Base-by-base conservation (phyloP, 768 basidiomycete genomes). In the Amanita polypyramis region DNA sequence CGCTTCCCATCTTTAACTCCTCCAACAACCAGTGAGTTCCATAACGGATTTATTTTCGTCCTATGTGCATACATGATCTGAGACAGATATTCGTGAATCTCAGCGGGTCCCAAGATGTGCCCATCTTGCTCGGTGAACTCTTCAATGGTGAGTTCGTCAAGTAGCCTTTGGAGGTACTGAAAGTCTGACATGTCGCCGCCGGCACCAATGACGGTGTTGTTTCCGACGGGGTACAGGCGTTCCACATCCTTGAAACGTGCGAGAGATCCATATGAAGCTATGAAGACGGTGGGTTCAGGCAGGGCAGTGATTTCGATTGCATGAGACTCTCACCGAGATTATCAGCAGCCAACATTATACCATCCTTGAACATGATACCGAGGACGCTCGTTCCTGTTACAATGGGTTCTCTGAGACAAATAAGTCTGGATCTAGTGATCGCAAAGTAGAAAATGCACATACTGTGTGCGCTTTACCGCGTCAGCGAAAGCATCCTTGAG, bases 141-240 rank as follows among this genome's bases (percentile, higher is more conserved):
- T 30, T 85, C 79, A 53, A 81, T 71, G 36, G 84, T 75, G 39
- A 94, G 70, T 19, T 80, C 75, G 52, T 96, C 86, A 40, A 99
- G 78, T 39, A 83, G 58, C 41, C 69, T 72, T 60, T 96, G 88
- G 55, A 98, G 74, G 65, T 88, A 83, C 64, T 99, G 96, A 67
- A 92, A 98, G 69, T 99, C 96, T 57, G 86, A 86, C 83, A 99
- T 89, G 70, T 99, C 96, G 21, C 96, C 96, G 12, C 90, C 81
- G 2, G 88, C 95, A 17, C 90, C 96, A 56, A 99, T 72, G 51
- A 94, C 74, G 37, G 93, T 95, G 66, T 82, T 78, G 32, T 75
- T 67, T 6, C 94, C 93, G 29, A 96, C 81, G 3, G 85, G 64
- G 59, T 89, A 82, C 21, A 99, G 77, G 64, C 96, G 88, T 55